A percentile compares a stretch with the other conserved stretches of the same genome.
These are phyloP conservation scores for Leccinellum albellum DNA, from an alignment of 768 basidiomycete species.

Conservation along the genomic window DNA sequence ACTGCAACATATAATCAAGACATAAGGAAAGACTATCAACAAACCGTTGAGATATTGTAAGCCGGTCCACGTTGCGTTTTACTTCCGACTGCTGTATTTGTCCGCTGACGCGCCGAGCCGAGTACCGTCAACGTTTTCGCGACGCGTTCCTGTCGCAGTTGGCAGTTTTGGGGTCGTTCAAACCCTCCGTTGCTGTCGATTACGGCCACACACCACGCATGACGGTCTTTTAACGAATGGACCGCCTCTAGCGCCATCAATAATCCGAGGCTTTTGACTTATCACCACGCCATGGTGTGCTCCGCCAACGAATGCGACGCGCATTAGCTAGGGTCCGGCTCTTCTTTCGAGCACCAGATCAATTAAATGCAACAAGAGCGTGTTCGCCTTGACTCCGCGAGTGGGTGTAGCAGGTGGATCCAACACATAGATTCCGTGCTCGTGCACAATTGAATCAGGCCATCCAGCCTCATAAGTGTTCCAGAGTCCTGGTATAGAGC, in stretches of 20 bases:
- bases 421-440: constrained; percentile 2
- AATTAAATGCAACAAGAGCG: constrained; percentile 12
- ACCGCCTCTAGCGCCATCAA: neutral
- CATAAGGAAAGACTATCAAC: constrained; percentile 5
- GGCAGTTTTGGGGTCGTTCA: constrained; percentile 33
- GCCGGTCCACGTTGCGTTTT: neutral
- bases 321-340: constrained; percentile 18
- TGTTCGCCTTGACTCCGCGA: constrained; percentile 18
- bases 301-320: constrained; percentile 1
- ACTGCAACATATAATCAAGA: constrained; percentile 3
- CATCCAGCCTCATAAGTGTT: neutral
- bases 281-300: constrained; percentile 9
- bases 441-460: constrained; percentile 1
- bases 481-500: constrained; percentile 5
- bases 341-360: constrained; percentile 6
- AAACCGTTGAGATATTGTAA: constrained; percentile 31
- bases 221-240: neutral
- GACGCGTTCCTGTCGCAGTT: constrained; percentile 20
- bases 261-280: neutral
- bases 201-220: neutral
- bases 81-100: constrained; percentile 1
- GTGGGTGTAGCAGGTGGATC: constrained; percentile 11
- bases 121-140: constrained; percentile 7
- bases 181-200: constrained; percentile 7
- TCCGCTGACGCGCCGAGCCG: constrained; percentile 13